Base-by-base conservation (phyloP, 768 basidiomycete species). In the Collybia sordida region DNA sequence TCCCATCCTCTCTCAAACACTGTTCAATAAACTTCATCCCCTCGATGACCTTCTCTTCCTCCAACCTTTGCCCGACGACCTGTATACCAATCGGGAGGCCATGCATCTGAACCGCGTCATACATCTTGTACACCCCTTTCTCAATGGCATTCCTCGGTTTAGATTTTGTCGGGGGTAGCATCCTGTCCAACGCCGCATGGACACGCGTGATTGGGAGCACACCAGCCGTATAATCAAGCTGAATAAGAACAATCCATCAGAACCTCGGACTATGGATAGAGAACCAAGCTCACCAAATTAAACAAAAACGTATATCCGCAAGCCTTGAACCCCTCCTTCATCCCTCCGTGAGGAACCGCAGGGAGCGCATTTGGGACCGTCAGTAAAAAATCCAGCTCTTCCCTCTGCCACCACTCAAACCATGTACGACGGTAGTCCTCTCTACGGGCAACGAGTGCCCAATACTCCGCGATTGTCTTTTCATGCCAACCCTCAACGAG, bases 281-380 rank as follows among this genome's bases (percentile, higher is more conserved):
- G 9, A 18, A 7, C 23, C 1, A 4, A 15, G 60, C 77, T 47
- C 39, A 81, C 82, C 52, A 85, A 51, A 52, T 86, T 86, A 60
- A 82, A 88, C 36, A 86, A 51, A 51, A 83, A 77, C 0, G 81
- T 81, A 60, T 86, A 86, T 3, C 77, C 77, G 45, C 81, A 81
- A 1, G 78, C 69, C 50, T 70, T 74, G 62, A 73, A 77, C 11
- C 77, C 75, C 21, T 77, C 69, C 49, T 72, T 77, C 78, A 77
- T 79, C 0, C 79, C 79, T 1, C 69, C 63, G 52, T 81, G 78
- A 4, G 78, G 79, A 2, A 82, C 69, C 1, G 82, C 82, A 15
- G 83, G 79, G 25, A 78, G 60, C 24, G 78, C 71, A 60, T 83
- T 80, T 4, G 80, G 83, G 8, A 80, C 83, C 2, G 75, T 83